A percentile compares a stretch with the other conserved stretches of the same genome.
phyloP scores from a whole-genome alignment of 2,329 filamentous ascomycete genomes.

The Didymella segeticola region DNA sequence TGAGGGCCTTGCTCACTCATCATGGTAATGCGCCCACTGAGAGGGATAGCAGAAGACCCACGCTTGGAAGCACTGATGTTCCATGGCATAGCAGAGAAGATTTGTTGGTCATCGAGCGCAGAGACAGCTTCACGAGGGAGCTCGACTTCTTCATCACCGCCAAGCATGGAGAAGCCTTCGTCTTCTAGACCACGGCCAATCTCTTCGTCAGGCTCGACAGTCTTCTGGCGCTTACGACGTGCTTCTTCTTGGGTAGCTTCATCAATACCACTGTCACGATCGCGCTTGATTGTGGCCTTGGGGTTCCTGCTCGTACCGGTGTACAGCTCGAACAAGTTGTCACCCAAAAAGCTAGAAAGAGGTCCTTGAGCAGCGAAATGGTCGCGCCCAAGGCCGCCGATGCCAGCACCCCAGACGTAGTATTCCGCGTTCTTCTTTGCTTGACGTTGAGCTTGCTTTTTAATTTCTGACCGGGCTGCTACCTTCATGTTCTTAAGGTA shows the following conservation, averaged over 20 bases:
- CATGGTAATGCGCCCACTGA: slow-evolving; percentile 52
- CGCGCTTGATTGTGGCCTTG: slow-evolving; percentile 39
- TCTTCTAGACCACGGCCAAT: slow-evolving; percentile 47
- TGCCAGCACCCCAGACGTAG: slow-evolving; percentile 65
- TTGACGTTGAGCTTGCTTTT: slow-evolving; percentile 50
- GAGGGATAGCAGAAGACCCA: slow-evolving; percentile 55
- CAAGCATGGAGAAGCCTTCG: slow-evolving; percentile 36
- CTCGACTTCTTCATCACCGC: slow-evolving; percentile 64
- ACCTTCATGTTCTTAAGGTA: slow-evolving; percentile 68
- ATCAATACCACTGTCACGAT: slow-evolving; percentile 44
- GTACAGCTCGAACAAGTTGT: slow-evolving; percentile 59
- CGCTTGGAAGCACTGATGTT: slow-evolving; percentile 65
- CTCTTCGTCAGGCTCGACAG: slow-evolving; percentile 40
- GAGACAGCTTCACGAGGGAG: slow-evolving; percentile 72
- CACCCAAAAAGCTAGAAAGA: slow-evolving; percentile 65
- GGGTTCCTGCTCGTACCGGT: slow-evolving; percentile 47
- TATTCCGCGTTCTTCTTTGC: slow-evolving; percentile 69
- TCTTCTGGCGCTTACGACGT: slow-evolving; percentile 43
- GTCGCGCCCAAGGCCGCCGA: slow-evolving; percentile 60
- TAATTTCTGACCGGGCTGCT: slow-evolving; percentile 53
- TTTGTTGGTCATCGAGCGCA: slow-evolving; percentile 71
- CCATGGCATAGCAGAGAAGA: slow-evolving; percentile 72
- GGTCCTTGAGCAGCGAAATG: slow-evolving; percentile 47
- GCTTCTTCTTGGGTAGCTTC: slow-evolving; percentile 42
- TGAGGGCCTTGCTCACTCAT: slow-evolving; percentile 45